Conservation (phyloP, 495 filamentous ascomycete genomes). For the Corynascus novoguineensis region DNA sequence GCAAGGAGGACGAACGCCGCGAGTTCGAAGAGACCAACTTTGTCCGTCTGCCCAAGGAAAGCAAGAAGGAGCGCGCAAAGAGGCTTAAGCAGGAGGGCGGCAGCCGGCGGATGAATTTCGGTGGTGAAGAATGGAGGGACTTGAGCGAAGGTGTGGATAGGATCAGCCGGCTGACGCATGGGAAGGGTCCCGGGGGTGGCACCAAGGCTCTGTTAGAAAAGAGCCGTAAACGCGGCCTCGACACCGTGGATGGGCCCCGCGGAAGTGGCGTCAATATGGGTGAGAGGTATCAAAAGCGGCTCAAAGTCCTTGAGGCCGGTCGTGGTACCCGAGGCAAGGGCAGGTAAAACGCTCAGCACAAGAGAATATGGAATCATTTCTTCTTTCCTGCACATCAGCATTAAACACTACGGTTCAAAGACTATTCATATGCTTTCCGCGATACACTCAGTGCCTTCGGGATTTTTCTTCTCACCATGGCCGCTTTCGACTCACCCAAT, state of each 20-base stretch:
- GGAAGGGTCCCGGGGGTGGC: slow-evolving; percentile 48
- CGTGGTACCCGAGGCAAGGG: slow-evolving; percentile 51
- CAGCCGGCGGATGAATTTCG: slow-evolving; percentile 52
- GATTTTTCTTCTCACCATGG: too few relatives aligned
- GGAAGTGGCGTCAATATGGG: slow-evolving; percentile 57
- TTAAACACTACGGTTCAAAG: too few relatives aligned
- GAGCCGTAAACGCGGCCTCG: slow-evolving; percentile 67
- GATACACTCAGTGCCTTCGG: neutral
- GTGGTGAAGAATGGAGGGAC: slow-evolving; percentile 78
- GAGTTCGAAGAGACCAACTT: slow-evolving; percentile 87
- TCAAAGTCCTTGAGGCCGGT: slow-evolving; percentile 59
- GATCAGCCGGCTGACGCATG: slow-evolving; percentile 65
- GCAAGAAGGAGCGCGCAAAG: slow-evolving; percentile 66
- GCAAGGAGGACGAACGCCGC: slow-evolving; percentile 63
- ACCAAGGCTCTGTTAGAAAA: slow-evolving; percentile 62
- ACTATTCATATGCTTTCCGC: too few relatives aligned
- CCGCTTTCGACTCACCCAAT: too few relatives aligned
- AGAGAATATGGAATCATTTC: neutral
- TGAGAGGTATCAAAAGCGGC: slow-evolving; percentile 65
- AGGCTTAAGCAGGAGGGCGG: slow-evolving; percentile 40
- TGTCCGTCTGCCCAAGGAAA: slow-evolving; percentile 70
- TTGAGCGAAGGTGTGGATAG: slow-evolving; percentile 74
- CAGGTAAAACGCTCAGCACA: slow-evolving; percentile 4
- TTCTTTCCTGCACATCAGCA: too few relatives aligned
- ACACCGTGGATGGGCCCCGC: slow-evolving; percentile 52